Conservation (phyloP, 306 rosid genomes). For the Cicer yamashitae region DNA sequence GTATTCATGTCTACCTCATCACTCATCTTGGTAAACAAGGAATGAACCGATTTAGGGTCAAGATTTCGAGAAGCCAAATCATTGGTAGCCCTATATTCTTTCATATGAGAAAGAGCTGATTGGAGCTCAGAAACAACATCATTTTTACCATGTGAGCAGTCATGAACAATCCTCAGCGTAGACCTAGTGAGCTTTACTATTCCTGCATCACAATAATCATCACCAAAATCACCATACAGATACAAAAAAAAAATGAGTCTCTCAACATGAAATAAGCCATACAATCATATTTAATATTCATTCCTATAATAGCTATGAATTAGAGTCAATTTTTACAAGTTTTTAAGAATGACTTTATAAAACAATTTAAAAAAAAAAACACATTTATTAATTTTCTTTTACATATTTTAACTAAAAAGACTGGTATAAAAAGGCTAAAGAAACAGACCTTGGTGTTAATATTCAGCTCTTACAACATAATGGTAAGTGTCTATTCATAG, state of each 20-base stretch:
- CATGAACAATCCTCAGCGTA: constrained; percentile 59
- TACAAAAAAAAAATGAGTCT: constrained; percentile 18
- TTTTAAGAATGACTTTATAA: neutral
- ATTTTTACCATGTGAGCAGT: constrained; percentile 61
- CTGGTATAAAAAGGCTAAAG: neutral
- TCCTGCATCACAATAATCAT: constrained; percentile 58
- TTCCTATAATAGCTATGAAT: constrained; percentile 4
- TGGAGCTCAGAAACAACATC: constrained; percentile 57
- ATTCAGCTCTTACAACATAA: constrained; percentile 15
- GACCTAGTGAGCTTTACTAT: constrained; percentile 65
- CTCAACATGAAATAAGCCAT: constrained; percentile 30
- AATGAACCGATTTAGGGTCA: constrained; percentile 63
- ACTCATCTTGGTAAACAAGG: constrained; percentile 71
- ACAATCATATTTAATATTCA: neutral
- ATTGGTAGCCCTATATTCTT: constrained; percentile 53
- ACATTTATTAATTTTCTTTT: neutral
- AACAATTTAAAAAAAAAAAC: neutral
- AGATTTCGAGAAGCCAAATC: constrained; percentile 52
- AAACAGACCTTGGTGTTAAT: constrained; percentile 21
- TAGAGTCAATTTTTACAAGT: neutral
- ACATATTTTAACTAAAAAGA: neutral
- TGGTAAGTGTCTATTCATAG: neutral
- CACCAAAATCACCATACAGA: constrained; percentile 31
- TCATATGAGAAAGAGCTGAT: constrained; percentile 62
- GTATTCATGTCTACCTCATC: constrained; percentile 63